Evolutionary conservation across 176 grass and related monocot species (phyloP).

Genomic region (Secale cereale): DNA sequence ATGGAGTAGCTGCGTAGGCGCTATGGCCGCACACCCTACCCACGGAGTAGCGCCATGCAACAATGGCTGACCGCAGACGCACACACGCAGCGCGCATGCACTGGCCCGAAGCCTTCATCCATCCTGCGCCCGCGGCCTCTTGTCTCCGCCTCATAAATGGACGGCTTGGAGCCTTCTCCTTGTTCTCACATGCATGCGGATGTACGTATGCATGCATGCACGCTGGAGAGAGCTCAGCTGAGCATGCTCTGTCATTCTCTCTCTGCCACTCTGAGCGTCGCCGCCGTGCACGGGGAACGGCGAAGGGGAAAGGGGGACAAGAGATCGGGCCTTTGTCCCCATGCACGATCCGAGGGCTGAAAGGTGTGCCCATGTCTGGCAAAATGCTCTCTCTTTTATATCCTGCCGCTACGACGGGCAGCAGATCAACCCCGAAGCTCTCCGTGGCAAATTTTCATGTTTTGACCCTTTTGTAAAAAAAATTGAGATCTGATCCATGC

Average conservation of each 20-base stretch:
- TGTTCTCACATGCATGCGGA: constrained; percentile 45
- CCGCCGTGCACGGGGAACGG: constrained; percentile 44
- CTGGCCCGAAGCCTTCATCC: constrained; percentile 1
- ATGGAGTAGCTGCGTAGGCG: background rate
- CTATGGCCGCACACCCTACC: background rate
- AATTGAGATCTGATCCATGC: too few relatives aligned
- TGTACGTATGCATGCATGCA: background rate
- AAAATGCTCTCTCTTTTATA: background rate
- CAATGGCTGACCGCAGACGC: background rate
- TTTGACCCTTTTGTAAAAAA: too few relatives aligned
- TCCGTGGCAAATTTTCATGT: background rate
- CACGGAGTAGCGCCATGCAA: background rate
- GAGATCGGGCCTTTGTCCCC: constrained; percentile 58
- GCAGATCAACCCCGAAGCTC: background rate
- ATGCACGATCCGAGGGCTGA: constrained; percentile 31
- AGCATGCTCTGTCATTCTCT: background rate
- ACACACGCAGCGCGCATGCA: constrained; percentile 28
- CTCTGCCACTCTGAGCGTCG: background rate
- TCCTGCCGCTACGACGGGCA: background rate
- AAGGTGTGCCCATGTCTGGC: background rate
- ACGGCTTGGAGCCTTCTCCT: constrained; percentile 56
- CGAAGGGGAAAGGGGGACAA: constrained; percentile 37
- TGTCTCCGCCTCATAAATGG: constrained; percentile 47
- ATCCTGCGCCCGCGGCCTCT: background rate
- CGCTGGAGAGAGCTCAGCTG: background rate